phyloP scores from a whole-genome alignment of 73 alveolate genomes.

The Paramecium pentaurelia region DNA sequence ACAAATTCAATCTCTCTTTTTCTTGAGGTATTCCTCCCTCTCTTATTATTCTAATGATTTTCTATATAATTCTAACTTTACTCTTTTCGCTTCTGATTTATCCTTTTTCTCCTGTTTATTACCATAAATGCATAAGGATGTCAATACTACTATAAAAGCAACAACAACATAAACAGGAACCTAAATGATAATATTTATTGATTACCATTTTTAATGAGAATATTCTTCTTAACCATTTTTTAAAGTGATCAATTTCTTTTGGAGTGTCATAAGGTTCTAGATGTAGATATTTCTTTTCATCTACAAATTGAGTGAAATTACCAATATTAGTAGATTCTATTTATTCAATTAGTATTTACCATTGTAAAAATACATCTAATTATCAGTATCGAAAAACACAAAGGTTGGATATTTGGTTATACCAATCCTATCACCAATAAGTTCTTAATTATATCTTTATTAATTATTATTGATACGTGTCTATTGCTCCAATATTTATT shows the following conservation, averaged over 20 bases:
- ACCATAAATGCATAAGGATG: background rate
- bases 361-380: background rate
- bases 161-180: background rate
- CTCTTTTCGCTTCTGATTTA: background rate
- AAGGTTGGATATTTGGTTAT: background rate
- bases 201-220: constrained; percentile 24
- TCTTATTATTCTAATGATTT: background rate
- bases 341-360: background rate
- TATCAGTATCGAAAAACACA: constrained; percentile 12
- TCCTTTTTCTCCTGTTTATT: background rate
- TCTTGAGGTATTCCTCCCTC: background rate
- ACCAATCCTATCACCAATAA: background rate
- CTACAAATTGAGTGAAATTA: background rate
- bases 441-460: constrained; percentile 15
- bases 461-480: background rate
- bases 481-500: background rate
- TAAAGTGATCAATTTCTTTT: background rate
- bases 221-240: constrained; percentile 38
- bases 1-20: background rate
- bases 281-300: background rate
- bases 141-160: background rate
- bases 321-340: background rate
- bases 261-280: background rate
- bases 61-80: background rate
- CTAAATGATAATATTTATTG: background rate